Evolutionary conservation across 108 stramenopile genomes (phyloP), one percentile per base, ranked within the genome.

Genomic region (Phaeodactylum tricornutum): DNA sequence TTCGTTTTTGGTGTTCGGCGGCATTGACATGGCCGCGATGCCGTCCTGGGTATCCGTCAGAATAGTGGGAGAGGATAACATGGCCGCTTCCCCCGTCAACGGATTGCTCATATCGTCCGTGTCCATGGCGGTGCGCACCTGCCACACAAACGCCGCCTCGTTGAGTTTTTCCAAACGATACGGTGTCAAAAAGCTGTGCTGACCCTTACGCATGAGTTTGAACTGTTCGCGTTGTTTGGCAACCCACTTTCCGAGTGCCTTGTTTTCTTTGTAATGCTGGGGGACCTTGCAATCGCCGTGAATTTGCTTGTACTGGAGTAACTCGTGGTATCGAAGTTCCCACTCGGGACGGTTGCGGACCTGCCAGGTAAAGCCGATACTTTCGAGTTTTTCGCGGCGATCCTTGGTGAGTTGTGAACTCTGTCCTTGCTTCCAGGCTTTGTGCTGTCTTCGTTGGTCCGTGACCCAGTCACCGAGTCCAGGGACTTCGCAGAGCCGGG

Each of bases 221-320:
- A 66, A 86, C 29, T 81, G 77, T 29, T 81, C 76, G 26, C 85
- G 61, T 50, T 87, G 85, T 44, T 82, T 82, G 34, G 79, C 74
- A 1, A 82, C 81, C 85, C 85, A 87, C 41, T 82, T 87, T n/a
- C 79, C 79, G 6, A 87, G 50, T 2, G 67, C 64, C 30, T 50
- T 50, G 47, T 77, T 80, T 42, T 62, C 60, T 20, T 46, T 33
- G 44, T 74, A 82, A 42, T 79, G 67, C 43, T 79, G 75, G 7
- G 83, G 82, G 3, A 84, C 82, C 21, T 60, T 61, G 28, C 54
- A 44, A 27, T 44, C 43, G 43, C 43, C 54, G 20, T 29, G 20
- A 28, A 28, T 21, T 29, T 71, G 61, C 53, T 78, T 77, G 49
- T 59, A 87, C 40, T 69, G 71, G 41, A 78, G 27, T 25, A 88